Evolutionary conservation across 495 filamentous ascomycete species (phyloP).

Genomic region (Hypoxylon lenormandii): DNA sequence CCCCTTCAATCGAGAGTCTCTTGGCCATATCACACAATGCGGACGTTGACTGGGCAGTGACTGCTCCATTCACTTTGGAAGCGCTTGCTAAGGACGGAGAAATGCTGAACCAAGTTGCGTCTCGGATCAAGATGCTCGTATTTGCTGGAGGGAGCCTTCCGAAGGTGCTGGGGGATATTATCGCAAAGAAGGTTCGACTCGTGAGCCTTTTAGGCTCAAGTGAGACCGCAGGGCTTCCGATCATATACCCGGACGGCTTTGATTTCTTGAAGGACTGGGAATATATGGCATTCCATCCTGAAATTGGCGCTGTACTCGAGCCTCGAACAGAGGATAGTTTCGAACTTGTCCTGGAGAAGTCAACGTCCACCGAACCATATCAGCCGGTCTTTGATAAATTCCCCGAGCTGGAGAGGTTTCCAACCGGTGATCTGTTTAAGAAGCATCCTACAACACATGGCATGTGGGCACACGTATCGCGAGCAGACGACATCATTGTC

Average conservation of each 20-base stretch:
- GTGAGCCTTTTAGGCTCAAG: conserved; percentile 56
- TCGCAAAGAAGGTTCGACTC: conserved; percentile 53
- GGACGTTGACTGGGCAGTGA: conserved; percentile 34
- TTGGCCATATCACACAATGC: no score
- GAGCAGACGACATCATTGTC: conserved; percentile 66
- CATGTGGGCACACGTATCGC: conserved; percentile 56
- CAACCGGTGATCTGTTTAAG: conserved; percentile 60
- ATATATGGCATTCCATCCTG: background rate
- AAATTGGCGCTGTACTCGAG: background rate
- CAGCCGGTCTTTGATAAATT: conserved; percentile 11
- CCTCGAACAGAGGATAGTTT: background rate
- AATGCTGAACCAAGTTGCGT: conserved; percentile 52
- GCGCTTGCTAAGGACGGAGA: conserved; percentile 43
- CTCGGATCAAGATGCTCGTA: conserved; percentile 46
- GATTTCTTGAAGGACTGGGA: conserved; percentile 28
- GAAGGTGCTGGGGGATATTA: conserved; percentile 52
- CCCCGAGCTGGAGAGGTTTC: conserved; percentile 47
- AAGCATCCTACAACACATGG: conserved; percentile 55
- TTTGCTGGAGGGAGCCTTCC: conserved; percentile 51
- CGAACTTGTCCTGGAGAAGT: background rate
- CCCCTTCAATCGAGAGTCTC: no score
- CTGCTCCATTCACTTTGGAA: conserved; percentile 27
- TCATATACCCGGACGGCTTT: no score
- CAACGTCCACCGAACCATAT: background rate
- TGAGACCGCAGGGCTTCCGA: no score